These are phyloP conservation scores for Calonectria pseudoreteaudii DNA, from an alignment of 2,329 filamentous ascomycete genomes.

Conservation along the genomic window DNA sequence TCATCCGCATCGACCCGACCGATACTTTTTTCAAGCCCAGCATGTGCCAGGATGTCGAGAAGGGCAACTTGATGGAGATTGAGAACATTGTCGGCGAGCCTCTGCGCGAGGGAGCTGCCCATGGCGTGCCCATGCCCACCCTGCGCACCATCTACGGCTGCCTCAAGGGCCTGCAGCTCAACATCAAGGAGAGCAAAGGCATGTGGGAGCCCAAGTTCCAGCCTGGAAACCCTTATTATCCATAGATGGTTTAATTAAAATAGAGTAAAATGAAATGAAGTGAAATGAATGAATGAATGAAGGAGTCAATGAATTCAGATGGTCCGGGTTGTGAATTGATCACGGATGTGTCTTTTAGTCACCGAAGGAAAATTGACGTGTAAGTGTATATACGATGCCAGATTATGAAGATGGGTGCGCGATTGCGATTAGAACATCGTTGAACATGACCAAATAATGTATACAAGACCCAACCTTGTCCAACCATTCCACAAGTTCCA, in stretches of 20 bases:
- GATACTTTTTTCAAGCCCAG: conserved; percentile 63
- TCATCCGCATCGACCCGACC: conserved; percentile 66
- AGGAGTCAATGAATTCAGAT: neutral
- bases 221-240: conserved; percentile 41
- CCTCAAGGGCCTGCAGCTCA: conserved; percentile 60
- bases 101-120: conserved; percentile 56
- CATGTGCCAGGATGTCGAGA: conserved; percentile 65
- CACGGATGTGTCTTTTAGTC: neutral
- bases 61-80: conserved; percentile 56
- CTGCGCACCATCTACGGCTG: conserved; percentile 61
- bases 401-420: neutral
- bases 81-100: conserved; percentile 67
- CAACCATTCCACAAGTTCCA: neutral
- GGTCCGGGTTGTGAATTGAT: neutral
- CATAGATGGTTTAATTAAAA: neutral
- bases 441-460: neutral
- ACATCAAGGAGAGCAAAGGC: conserved; percentile 57
- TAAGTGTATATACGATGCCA: neutral
- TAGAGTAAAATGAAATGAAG: neutral
- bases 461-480: neutral
- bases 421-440: neutral
- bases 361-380: neutral
- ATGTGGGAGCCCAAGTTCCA: conserved; percentile 37
- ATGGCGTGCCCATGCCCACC: conserved; percentile 61
- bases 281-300: neutral